Percentiles rank a stretch among this genome's conserved stretches.
These are phyloP conservation scores for Leishmania aethiopica DNA, from an alignment of 208 protist species.

Conservation along the genomic window DNA sequence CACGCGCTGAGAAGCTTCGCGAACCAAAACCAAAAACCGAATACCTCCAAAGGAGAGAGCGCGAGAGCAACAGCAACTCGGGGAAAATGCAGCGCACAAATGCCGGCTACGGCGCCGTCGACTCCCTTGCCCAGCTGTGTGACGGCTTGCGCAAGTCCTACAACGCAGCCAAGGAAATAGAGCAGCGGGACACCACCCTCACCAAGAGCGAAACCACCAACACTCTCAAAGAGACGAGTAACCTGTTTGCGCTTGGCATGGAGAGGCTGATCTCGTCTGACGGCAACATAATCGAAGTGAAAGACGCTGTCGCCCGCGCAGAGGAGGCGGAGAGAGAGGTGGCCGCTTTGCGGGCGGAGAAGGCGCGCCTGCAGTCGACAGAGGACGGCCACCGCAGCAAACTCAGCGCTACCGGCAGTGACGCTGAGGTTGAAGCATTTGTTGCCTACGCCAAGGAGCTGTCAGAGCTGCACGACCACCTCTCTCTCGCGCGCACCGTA, in stretches of 20 bases:
- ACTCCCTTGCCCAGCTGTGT: slow-evolving; percentile 13
- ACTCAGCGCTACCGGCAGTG: neutral
- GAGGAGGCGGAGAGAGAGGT: slow-evolving; percentile 18
- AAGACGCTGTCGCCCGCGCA: slow-evolving; percentile 11
- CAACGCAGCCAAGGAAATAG: neutral
- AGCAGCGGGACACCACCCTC: neutral
- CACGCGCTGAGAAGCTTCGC: neutral
- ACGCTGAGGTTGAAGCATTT: slow-evolving; percentile 21
- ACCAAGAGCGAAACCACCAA: slow-evolving; percentile 2
- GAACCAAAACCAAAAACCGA: neutral
- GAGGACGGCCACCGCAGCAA: neutral
- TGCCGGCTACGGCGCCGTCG: slow-evolving; percentile 12
- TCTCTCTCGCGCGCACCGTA: slow-evolving; percentile 45
- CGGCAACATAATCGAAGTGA: slow-evolving; percentile 21
- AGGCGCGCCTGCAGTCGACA: slow-evolving; percentile 33
- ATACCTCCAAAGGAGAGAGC: neutral
- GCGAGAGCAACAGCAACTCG: neutral
- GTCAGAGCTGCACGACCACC: slow-evolving; percentile 55
- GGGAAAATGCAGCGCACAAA: slow-evolving; percentile 15
- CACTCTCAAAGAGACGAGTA: slow-evolving; percentile 18
- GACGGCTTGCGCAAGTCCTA: slow-evolving; percentile 6
- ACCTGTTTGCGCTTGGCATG: slow-evolving; percentile 20
- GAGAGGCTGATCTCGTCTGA: slow-evolving; percentile 12
- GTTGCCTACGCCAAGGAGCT: slow-evolving; percentile 45
- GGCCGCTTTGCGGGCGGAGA: slow-evolving; percentile 34